phyloP scores from a whole-genome alignment of 805 yeast species.

The Blastobotrys robertii region DNA sequence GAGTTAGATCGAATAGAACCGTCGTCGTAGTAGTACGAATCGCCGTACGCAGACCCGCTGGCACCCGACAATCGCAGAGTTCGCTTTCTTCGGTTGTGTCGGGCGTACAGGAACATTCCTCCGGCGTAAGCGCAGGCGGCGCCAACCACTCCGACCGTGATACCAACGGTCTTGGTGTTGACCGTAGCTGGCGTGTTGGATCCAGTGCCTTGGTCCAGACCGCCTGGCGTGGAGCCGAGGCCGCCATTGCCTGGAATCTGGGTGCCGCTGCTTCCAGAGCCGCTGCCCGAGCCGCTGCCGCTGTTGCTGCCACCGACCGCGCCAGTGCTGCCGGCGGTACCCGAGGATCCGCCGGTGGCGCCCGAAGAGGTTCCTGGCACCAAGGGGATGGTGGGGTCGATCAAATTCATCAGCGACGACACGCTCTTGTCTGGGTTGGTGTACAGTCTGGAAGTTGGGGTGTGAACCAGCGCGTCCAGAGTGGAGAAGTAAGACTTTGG shows the following conservation, averaged over 20 bases:
- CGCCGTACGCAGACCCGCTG: constrained; percentile 1
- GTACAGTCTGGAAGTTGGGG: constrained; percentile 51
- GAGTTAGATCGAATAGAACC: no score
- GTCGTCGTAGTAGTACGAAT: constrained; percentile 7
- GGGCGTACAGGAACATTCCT: constrained; percentile 45
- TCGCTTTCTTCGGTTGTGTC: constrained; percentile 32
- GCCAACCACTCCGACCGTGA: constrained; percentile 72
- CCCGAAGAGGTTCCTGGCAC: constrained; percentile 14
- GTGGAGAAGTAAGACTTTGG: constrained; percentile 43
- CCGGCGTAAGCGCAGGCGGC: constrained; percentile 64
- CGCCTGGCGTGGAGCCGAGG: constrained; percentile 18
- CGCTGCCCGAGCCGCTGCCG: not conserved
- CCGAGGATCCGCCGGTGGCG: constrained; percentile 6
- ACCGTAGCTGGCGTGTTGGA: constrained; percentile 20
- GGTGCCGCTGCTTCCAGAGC: constrained; percentile 1
- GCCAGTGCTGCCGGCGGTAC: constrained; percentile 22
- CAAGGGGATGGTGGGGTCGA: constrained; percentile 60
- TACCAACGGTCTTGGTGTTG: constrained; percentile 53
- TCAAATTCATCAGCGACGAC: constrained; percentile 49
- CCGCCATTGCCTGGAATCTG: constrained; percentile 7
- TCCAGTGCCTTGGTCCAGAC: constrained; percentile 25
- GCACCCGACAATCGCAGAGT: constrained; percentile 11
- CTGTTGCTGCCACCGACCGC: constrained; percentile 8
- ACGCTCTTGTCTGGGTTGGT: constrained; percentile 46
- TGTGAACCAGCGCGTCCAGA: constrained; percentile 41